Evolutionary conservation across 257 asterid genomes (phyloP).

Genomic region (Datura wrightii): DNA sequence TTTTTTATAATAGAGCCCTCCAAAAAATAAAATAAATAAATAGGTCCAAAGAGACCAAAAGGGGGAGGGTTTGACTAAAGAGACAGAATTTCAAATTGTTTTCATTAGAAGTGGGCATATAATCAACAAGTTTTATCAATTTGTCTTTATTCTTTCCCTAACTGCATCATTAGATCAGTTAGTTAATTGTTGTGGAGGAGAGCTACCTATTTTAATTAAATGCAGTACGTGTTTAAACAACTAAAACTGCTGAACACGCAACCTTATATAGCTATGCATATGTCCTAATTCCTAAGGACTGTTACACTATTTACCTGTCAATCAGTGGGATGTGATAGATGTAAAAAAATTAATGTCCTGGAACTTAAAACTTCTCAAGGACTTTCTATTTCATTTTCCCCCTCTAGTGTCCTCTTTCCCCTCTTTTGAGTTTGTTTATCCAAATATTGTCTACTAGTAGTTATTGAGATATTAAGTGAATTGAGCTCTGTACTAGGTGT

Average conservation of each 20-base stretch:
- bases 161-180: not conserved
- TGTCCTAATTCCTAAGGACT: too few relatives aligned
- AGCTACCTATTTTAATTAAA: not conserved
- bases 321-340: slow-evolving; percentile 11
- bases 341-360: not conserved
- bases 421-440: not conserved
- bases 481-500: not conserved
- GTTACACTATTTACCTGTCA: not conserved
- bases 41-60: slow-evolving; percentile 1
- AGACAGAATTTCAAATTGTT: not conserved
- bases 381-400: not conserved
- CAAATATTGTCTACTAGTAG: not conserved
- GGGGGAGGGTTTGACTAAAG: not conserved
- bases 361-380: not conserved
- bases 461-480: slow-evolving; percentile 1
- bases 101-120: not conserved
- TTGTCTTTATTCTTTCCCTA: not conserved
- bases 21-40: not conserved
- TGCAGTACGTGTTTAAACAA: not conserved
- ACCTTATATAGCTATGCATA: not conserved
- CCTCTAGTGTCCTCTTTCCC: not conserved
- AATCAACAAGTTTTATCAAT: not conserved
- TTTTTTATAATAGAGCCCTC: not conserved
- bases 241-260: not conserved
- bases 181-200: not conserved